Evolutionary conservation across 192 early-diverging fungal genomes (phyloP), one percentile per base, ranked within the genome.

Genomic region (Podila epigama): DNA sequence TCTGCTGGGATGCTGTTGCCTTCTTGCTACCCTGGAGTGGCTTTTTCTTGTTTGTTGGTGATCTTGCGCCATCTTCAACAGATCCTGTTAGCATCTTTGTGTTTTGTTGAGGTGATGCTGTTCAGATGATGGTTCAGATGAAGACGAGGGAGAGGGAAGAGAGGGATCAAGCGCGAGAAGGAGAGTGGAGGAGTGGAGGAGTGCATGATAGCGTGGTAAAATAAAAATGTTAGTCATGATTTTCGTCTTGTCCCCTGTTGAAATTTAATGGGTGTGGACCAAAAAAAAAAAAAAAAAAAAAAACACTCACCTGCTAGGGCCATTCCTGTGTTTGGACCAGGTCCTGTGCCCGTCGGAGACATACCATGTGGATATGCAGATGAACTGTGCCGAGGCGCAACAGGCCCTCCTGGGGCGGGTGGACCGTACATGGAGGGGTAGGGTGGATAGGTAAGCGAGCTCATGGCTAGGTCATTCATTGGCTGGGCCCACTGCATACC

Each of bases 401-500:
- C 40, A 18, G 15, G 15, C 2, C 40, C 40, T 42, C 40, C 40
- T 3, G 15, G 15, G 13, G 15, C 40, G 40, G 41, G 16, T 5
- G 51, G 27, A 13, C 51, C 20, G 36, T 66, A 67, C 27, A 36
- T 51, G 25, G 56, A 15, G 4, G 58, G 51, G 16, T 75, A 75
- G 11, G 70, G 48, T 9, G 64, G 48, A 48, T 75, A 75, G 54
- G 31, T 67, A n/a, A 75, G 28, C 20, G 63, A 44, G 42, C 58
- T 33, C 5, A 63, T 29, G 8, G 63, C 35, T 18, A 75, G 71
- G 27, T 75, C 71, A 31, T 32, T 58, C 35, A 68, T 68, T 4
- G 56, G 71, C 53, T 60, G 71, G 11, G 58, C 53, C 71, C 71
- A 75, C 71, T 73, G 70, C 56, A 67, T 67, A 31, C 65, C 37